Conservation (phyloP, 495 filamentous ascomycete genomes). For the Gamarada debralockiae region DNA sequence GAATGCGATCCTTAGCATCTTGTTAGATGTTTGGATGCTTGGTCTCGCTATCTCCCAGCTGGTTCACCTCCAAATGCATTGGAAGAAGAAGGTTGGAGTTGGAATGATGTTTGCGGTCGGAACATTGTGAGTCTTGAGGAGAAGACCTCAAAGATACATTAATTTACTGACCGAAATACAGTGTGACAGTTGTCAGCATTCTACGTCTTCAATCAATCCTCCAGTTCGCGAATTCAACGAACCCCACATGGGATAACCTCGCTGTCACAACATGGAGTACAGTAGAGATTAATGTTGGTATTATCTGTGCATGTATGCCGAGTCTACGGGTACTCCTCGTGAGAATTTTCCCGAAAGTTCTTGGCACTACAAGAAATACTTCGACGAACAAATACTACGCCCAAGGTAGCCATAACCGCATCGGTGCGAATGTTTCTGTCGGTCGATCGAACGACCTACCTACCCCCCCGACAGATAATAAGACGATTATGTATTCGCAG, state of each 20-base stretch:
- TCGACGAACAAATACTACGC: slow-evolving; percentile 7
- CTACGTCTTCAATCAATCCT: slow-evolving; percentile 20
- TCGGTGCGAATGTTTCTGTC: slow-evolving; percentile 2
- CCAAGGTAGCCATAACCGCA: not conserved
- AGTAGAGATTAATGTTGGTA: slow-evolving; percentile 29
- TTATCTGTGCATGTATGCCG: slow-evolving; percentile 30
- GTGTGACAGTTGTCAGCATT: slow-evolving; percentile 27
- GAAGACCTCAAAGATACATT: too few relatives aligned
- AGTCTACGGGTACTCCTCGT: slow-evolving; percentile 19
- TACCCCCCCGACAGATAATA: not conserved
- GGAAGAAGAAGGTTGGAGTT: slow-evolving; percentile 44
- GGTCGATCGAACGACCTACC: slow-evolving; percentile 1
- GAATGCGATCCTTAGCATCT: slow-evolving; percentile 46
- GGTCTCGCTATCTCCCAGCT: slow-evolving; percentile 46
- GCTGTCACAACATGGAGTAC: slow-evolving; percentile 18
- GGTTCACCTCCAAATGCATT: slow-evolving; percentile 35
- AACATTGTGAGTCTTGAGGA: slow-evolving; percentile 44
- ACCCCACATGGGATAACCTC: slow-evolving; percentile 19
- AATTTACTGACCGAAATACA: slow-evolving; percentile 9
- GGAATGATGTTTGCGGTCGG: slow-evolving; percentile 50
- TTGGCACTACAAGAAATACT: slow-evolving; percentile 1
- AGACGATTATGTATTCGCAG: not conserved
- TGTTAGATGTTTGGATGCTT: slow-evolving; percentile 49
- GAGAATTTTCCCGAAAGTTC: slow-evolving; percentile 11
- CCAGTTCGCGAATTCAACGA: slow-evolving; percentile 12